These are phyloP conservation scores for Russula abietina DNA, from an alignment of 768 basidiomycete species.

Conservation along the genomic window DNA sequence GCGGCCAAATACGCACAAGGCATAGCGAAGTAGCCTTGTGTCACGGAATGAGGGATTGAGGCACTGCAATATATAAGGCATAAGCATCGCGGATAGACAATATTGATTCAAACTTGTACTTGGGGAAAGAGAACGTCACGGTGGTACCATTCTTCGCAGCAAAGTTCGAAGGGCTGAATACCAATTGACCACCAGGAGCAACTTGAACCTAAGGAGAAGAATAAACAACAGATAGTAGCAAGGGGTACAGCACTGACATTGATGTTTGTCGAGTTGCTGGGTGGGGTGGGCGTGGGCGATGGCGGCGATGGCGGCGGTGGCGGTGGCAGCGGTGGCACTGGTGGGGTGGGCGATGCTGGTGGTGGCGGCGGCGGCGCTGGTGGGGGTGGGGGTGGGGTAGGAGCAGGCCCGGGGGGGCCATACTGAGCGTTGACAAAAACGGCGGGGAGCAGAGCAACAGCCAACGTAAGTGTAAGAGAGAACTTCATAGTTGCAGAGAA, in stretches of 20 bases:
- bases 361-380: too few relatives aligned
- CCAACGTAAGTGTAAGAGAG: constrained; percentile 26
- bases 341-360: constrained; percentile 19
- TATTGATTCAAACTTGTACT: constrained; percentile 27
- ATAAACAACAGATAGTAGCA: background rate
- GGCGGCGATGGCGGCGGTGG: too few relatives aligned
- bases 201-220: constrained; percentile 39
- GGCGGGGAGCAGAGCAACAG: constrained; percentile 30
- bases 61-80: constrained; percentile 16
- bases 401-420: background rate
- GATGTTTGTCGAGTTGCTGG: constrained; percentile 23
- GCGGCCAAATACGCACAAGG: constrained; percentile 40
- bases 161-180: constrained; percentile 43
- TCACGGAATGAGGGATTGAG: constrained; percentile 30
- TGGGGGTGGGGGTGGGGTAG: too few relatives aligned
- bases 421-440: constrained; percentile 38
- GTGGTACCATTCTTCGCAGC: constrained; percentile 44
- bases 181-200: constrained; percentile 34
- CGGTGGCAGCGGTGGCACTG: too few relatives aligned
- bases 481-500: constrained; percentile 31
- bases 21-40: constrained; percentile 28
- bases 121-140: constrained; percentile 50
- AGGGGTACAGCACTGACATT: constrained; percentile 14
- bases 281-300: constrained; percentile 12
- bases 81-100: background rate